These are phyloP conservation scores for Geosmithia flava DNA, from an alignment of 2,329 filamentous ascomycete species.

Conservation along the genomic window DNA sequence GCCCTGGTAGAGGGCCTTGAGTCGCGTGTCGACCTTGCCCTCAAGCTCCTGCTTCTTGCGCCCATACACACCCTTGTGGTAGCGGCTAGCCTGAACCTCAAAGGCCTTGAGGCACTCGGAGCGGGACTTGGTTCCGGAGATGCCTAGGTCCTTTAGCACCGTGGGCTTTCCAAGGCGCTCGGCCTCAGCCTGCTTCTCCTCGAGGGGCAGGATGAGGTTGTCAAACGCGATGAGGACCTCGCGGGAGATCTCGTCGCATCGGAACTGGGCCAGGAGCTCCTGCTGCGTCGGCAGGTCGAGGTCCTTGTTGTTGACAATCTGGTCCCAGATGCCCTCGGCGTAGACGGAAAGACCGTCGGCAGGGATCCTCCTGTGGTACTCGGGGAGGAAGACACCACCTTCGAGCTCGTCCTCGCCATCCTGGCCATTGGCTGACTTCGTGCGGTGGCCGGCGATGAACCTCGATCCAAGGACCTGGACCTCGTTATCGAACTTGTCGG, in stretches of 20 bases:
- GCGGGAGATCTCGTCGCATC: slow-evolving; percentile 90
- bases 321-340: slow-evolving; percentile 90
- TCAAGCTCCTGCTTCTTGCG: slow-evolving; percentile 79
- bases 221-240: slow-evolving; percentile 83
- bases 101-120: slow-evolving; percentile 70
- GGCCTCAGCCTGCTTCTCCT: slow-evolving; percentile 72
- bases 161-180: slow-evolving; percentile 58
- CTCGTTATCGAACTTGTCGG: slow-evolving; percentile 76
- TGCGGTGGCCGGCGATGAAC: slow-evolving; percentile 71
- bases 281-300: slow-evolving; percentile 94
- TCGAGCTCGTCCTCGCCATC: slow-evolving; percentile 57
- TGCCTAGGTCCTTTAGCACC: slow-evolving; percentile 64
- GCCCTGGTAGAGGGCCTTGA: slow-evolving; percentile 81
- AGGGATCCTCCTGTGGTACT: slow-evolving; percentile 91
- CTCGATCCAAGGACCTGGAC: slow-evolving; percentile 68
- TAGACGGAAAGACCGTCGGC: slow-evolving; percentile 96
- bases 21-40: slow-evolving; percentile 71
- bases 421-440: slow-evolving; percentile 42
- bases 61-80: slow-evolving; percentile 90
- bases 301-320: slow-evolving; percentile 98
- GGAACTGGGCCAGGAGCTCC: slow-evolving; percentile 90
- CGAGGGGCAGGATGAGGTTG: slow-evolving; percentile 65
- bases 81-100: slow-evolving; percentile 79
- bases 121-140: slow-evolving; percentile 59
- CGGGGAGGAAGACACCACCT: slow-evolving; percentile 76